Percentiles rank a stretch among this genome's conserved stretches.
Evolutionary conservation across 2,329 filamentous ascomycete genomes (phyloP).

Genomic region (Colletotrichum acutatum): DNA sequence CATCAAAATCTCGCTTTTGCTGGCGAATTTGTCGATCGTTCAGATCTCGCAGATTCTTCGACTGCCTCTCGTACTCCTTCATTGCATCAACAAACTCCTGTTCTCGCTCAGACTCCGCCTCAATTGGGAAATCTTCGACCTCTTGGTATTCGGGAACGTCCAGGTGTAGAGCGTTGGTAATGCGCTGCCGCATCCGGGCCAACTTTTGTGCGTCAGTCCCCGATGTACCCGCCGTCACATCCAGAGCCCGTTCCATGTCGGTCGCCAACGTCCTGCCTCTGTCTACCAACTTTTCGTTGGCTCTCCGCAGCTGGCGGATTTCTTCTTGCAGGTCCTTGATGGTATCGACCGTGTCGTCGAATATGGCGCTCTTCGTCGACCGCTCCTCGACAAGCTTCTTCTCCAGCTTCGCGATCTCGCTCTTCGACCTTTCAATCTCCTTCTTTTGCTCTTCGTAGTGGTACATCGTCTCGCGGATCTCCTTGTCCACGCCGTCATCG

Average conservation of each 20-base stretch:
- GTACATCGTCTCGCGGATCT: not conserved
- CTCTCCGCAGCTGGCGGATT: not conserved
- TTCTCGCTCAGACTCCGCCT: not conserved
- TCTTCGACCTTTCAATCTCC: not conserved
- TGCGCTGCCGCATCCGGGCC: not conserved
- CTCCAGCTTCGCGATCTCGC: not conserved
- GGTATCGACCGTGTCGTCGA: not conserved
- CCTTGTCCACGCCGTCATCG: not conserved
- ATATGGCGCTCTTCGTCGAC: not conserved
- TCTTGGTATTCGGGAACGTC: not conserved
- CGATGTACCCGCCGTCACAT: not conserved
- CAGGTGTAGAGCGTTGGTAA: not conserved
- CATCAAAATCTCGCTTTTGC: not conserved
- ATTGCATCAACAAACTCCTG: not conserved
- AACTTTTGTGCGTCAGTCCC: not conserved
- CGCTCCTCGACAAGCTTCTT: not conserved
- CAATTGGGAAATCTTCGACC: not conserved
- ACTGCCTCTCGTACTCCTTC: not conserved
- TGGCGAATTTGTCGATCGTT: not conserved
- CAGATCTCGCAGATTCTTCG: not conserved
- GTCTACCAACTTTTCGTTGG: not conserved
- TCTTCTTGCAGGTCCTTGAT: not conserved
- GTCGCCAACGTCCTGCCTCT: not conserved
- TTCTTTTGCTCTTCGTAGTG: not conserved
- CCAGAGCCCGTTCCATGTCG: not conserved